Percentiles rank a stretch among this genome's conserved stretches.
Evolutionary conservation across 441 rosid genomes (phyloP).

Genomic region (Flueggea neowawraea): DNA sequence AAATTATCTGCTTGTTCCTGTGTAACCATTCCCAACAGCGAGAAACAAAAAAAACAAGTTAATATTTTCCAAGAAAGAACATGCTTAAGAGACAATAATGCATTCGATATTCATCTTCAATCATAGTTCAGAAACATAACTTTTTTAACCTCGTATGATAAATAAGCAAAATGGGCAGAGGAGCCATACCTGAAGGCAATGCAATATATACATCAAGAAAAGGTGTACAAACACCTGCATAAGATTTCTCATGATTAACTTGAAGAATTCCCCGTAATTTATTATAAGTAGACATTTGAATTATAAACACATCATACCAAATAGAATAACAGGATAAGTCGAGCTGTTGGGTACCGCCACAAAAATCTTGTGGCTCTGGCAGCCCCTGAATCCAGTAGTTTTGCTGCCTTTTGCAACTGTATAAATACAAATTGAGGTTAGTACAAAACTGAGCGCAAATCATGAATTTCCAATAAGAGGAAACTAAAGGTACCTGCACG

Average conservation of each 20-base stretch:
- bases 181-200: conserved; percentile 85
- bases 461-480: background rate
- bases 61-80: background rate
- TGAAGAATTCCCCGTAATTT: background rate
- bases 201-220: conserved; percentile 96
- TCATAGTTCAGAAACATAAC: too few species aligned
- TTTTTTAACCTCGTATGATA: too few species aligned
- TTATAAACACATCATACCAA: conserved; percentile 45
- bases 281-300: background rate
- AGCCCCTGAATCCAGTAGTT: conserved; percentile 87
- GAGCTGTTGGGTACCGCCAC: conserved; percentile 97
- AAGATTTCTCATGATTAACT: conserved; percentile 16
- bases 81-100: background rate
- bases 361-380: conserved; percentile 97
- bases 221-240: conserved; percentile 94
- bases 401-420: conserved; percentile 95
- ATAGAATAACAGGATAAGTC: conserved; percentile 75
- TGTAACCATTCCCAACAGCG: background rate
- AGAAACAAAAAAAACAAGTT: background rate
- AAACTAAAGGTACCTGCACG: conserved; percentile 48
- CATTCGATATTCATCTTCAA: too few species aligned
- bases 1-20: conserved; percentile 84
- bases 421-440: conserved; percentile 21
- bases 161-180: background rate
- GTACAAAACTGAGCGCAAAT: conserved; percentile 9